Percentiles rank a stretch among this genome's conserved stretches.
Evolutionary conservation across 2,329 filamentous ascomycete genomes (phyloP).

Genomic region (Proliferodiscus dingleyae): DNA sequence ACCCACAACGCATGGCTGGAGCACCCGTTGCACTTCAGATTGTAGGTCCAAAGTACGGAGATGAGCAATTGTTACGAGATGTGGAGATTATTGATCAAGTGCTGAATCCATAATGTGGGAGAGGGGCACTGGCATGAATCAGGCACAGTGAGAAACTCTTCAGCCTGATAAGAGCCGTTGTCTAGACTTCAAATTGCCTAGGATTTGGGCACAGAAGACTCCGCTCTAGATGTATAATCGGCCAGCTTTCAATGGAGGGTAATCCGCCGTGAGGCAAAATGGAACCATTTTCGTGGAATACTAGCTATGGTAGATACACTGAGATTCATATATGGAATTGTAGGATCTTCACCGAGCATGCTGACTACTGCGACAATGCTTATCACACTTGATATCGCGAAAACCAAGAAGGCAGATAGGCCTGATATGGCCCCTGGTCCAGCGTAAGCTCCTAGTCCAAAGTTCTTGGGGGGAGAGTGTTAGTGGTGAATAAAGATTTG

Average conservation of each 20-base stretch:
- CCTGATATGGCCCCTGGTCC: conserved; percentile 23
- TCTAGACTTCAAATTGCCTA: background rate
- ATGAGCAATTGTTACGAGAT: conserved; percentile 32
- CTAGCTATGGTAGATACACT: too few relatives aligned
- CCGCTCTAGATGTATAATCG: too few relatives aligned
- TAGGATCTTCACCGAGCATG: too few relatives aligned
- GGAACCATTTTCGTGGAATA: too few relatives aligned
- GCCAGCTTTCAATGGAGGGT: too few relatives aligned
- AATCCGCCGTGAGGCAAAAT: too few relatives aligned
- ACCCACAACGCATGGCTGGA: conserved; percentile 32
- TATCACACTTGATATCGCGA: conserved; percentile 33
- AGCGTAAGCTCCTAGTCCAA: conserved; percentile 1
- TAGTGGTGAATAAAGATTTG: too few relatives aligned
- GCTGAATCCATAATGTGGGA: conserved; percentile 14
- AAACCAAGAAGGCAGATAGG: conserved; percentile 32
- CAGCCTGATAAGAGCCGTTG: background rate
- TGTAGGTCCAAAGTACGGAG: conserved; percentile 30
- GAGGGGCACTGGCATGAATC: background rate
- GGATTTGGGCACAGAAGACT: too few relatives aligned
- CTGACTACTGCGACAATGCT: conserved; percentile 37
- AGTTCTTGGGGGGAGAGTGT: too few relatives aligned
- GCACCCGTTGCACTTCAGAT: conserved; percentile 33
- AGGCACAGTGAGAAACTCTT: too few relatives aligned
- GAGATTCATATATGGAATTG: too few relatives aligned
- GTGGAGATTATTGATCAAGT: conserved; percentile 28